These are phyloP conservation scores for Microdochium bolleyi DNA, from an alignment of 2,329 filamentous ascomycete species.

Conservation along the genomic window DNA sequence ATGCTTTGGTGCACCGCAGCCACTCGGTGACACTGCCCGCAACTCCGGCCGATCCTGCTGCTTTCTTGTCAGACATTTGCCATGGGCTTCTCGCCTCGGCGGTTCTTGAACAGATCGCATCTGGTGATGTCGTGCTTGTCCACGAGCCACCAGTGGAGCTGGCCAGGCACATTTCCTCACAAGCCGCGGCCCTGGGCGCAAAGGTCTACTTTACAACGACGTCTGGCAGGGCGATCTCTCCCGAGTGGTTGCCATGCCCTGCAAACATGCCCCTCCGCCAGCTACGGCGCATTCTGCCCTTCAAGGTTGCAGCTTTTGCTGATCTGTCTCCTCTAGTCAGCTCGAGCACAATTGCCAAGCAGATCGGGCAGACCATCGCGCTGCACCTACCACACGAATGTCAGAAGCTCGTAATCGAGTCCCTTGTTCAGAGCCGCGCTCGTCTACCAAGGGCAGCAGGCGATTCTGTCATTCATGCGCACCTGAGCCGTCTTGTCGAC, in stretches of 20 bases:
- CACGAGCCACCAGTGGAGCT: background rate
- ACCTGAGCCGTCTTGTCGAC: background rate
- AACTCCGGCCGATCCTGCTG: background rate
- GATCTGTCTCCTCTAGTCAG: background rate
- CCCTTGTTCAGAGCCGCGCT: background rate
- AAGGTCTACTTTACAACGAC: background rate
- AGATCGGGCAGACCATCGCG: background rate
- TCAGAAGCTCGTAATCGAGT: background rate
- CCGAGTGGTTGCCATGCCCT: background rate
- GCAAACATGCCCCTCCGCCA: background rate
- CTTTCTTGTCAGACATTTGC: background rate
- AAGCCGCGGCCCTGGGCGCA: background rate
- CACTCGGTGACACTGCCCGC: background rate
- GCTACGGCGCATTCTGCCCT: background rate
- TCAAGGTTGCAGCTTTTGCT: background rate
- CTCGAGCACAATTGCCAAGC: background rate
- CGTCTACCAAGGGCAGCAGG: background rate
- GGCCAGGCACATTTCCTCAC: background rate
- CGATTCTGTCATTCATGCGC: background rate
- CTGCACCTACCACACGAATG: background rate
- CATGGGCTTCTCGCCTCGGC: background rate
- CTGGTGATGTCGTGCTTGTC: background rate
- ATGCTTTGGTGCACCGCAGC: background rate
- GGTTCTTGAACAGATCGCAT: background rate
- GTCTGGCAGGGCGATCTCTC: background rate